phyloP scores from a whole-genome alignment of 2,329 filamentous ascomycete genomes.

The Aspergillus bombycis region DNA sequence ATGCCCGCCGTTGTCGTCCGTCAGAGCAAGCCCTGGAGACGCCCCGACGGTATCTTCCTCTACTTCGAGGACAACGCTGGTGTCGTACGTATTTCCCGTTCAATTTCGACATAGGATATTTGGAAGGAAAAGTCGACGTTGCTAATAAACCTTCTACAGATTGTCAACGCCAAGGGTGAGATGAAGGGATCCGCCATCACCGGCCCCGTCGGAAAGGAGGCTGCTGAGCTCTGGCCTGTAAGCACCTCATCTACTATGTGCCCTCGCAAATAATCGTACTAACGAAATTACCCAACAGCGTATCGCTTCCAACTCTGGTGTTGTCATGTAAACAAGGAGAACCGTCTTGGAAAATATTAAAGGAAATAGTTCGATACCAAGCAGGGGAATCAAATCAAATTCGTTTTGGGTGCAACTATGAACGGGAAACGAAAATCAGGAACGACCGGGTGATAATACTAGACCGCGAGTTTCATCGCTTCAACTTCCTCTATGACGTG shows the following conservation, averaged over 20 bases:
- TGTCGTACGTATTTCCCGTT: slow-evolving; percentile 70
- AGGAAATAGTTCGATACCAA: slow-evolving; percentile 19
- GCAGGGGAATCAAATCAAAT: slow-evolving; percentile 13
- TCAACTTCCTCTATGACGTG: slow-evolving; percentile 15
- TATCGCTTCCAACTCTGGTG: slow-evolving; percentile 99
- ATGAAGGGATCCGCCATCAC: slow-evolving; percentile 99
- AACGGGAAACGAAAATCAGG: slow-evolving; percentile 11
- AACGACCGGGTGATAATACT: slow-evolving; percentile 10
- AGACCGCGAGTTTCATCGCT: slow-evolving; percentile 8
- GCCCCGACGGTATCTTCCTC: slow-evolving; percentile 96
- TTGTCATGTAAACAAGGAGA: slow-evolving; percentile 84
- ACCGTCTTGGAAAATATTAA: slow-evolving; percentile 13
- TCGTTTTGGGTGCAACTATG: slow-evolving; percentile 12
- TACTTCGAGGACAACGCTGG: slow-evolving; percentile 99
- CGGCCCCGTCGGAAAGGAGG: slow-evolving; percentile 98
- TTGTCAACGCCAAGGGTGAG: slow-evolving; percentile 99
- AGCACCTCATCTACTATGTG: slow-evolving; percentile 38
- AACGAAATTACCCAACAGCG: slow-evolving; percentile 58
- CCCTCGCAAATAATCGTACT: slow-evolving; percentile 35
- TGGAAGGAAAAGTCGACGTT: neutral
- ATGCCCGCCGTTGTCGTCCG: slow-evolving; percentile 99
- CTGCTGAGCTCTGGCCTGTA: slow-evolving; percentile 98
- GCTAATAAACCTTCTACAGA: slow-evolving; percentile 55
- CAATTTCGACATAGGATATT: neutral
- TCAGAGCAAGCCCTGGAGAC: slow-evolving; percentile 99